These are phyloP conservation scores for Mycena sanguinolenta DNA, from an alignment of 768 basidiomycete genomes.

Conservation along the genomic window DNA sequence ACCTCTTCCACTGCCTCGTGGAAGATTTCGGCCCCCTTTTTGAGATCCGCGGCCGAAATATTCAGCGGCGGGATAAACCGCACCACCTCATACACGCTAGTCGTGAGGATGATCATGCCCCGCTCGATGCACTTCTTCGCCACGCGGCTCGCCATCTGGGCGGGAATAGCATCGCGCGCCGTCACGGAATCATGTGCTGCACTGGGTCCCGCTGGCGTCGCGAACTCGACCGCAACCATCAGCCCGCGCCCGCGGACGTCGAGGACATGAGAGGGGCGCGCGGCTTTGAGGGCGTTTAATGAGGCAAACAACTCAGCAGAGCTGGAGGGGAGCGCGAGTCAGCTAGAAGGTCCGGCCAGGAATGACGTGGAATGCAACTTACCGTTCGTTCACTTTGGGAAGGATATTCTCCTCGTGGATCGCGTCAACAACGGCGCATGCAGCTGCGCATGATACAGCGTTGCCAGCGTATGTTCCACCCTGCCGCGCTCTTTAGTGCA, in stretches of 20 bases:
- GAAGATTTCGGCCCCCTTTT: constrained; percentile 76
- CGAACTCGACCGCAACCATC: constrained; percentile 90
- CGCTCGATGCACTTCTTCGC: constrained; percentile 87
- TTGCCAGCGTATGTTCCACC: constrained; percentile 95
- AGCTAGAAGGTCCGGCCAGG: background rate
- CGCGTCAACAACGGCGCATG: constrained; percentile 81
- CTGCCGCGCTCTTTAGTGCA: constrained; percentile 48
- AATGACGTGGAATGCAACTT: constrained; percentile 24
- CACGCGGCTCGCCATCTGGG: constrained; percentile 75
- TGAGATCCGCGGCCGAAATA: constrained; percentile 80
- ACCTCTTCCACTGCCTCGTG: constrained; percentile 79
- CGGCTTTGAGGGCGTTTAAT: constrained; percentile 71
- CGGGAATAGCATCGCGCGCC: constrained; percentile 43
- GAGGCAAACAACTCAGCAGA: constrained; percentile 79
- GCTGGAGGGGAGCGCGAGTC: constrained; percentile 48
- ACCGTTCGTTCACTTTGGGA: constrained; percentile 83
- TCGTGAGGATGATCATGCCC: constrained; percentile 90
- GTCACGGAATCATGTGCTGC: constrained; percentile 60
- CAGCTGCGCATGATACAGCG: constrained; percentile 93
- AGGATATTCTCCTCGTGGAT: constrained; percentile 87
- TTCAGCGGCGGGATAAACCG: constrained; percentile 96
- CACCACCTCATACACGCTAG: constrained; percentile 88
- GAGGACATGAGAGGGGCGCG: constrained; percentile 70
- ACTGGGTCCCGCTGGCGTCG: constrained; percentile 67
- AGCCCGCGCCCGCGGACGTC: constrained; percentile 92